These are phyloP conservation scores for Backusella australiensis DNA, from an alignment of 192 early-diverging fungal species.

Conservation along the genomic window DNA sequence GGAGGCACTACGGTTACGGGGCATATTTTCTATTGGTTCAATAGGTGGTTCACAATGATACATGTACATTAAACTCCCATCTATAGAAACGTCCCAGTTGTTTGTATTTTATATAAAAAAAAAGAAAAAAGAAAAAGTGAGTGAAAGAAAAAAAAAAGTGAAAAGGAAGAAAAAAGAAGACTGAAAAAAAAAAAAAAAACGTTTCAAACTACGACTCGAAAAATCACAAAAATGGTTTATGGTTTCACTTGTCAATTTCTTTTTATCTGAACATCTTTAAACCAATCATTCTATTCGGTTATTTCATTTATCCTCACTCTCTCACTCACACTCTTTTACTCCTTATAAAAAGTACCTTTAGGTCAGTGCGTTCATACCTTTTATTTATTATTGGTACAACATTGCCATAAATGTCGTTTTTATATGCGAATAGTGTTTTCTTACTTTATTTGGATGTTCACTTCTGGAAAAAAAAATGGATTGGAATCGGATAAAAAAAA, in stretches of 20 bases:
- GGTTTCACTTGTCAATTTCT: constrained; percentile 1
- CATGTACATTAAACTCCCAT: not conserved
- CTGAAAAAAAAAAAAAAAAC: not conserved
- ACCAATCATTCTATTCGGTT: not conserved
- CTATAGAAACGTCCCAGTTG: not conserved
- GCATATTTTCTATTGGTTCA: not conserved
- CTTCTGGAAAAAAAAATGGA: not conserved
- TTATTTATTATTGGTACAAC: constrained; percentile 2
- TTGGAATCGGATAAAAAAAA: not conserved
- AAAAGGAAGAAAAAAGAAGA: not conserved
- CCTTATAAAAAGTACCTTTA: not conserved
- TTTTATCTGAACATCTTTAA: not conserved
- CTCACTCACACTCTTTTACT: not conserved
- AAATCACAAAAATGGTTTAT: not conserved
- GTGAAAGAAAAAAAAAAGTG: not conserved
- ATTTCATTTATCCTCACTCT: not conserved
- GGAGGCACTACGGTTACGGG: constrained; percentile 6
- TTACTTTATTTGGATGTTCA: not conserved
- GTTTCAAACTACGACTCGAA: not conserved
- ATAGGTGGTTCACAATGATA: not conserved
- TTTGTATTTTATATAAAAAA: too few relatives aligned
- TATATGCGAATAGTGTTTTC: not conserved
- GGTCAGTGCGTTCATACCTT: not conserved
- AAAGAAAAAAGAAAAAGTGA: not conserved
- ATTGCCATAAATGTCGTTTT: not conserved